These are phyloP conservation scores for Phycomyces blakesleeanus DNA, from an alignment of 192 early-diverging fungal genomes.

Conservation along the genomic window DNA sequence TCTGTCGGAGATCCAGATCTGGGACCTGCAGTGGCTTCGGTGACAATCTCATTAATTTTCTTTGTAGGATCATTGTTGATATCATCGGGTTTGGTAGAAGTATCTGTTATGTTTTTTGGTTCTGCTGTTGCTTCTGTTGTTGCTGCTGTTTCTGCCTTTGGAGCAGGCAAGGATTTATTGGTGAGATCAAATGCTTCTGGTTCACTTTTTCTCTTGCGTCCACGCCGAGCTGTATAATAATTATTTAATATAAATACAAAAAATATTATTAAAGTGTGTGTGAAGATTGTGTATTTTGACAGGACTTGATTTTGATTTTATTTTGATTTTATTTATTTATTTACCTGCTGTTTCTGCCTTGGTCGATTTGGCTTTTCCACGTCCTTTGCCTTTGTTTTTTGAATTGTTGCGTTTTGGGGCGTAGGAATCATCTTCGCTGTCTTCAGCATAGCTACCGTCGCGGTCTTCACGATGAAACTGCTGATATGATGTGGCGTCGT, in stretches of 20 bases:
- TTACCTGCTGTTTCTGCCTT: slow-evolving; percentile 4
- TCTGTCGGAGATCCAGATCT: not conserved
- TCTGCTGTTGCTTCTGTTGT: too few species aligned
- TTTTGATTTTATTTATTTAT: not conserved
- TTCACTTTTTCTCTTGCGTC: not conserved
- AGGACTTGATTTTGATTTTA: not conserved
- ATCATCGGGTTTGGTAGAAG: too few species aligned
- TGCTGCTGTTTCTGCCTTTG: too few species aligned
- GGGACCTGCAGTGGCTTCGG: too few species aligned
- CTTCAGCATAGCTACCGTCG: slow-evolving; percentile 50
- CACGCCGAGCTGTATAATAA: not conserved
- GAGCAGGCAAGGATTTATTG: too few species aligned
- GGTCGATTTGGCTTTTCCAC: not conserved
- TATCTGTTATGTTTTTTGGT: too few species aligned
- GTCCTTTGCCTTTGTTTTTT: slow-evolving; percentile 11
- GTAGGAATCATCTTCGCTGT: slow-evolving; percentile 36
- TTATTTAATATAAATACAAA: too few species aligned
- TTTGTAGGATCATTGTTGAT: too few species aligned
- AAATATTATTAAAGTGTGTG: too few species aligned
- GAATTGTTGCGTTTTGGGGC: not conserved
- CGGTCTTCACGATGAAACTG: slow-evolving; percentile 28
- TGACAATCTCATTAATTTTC: too few species aligned
- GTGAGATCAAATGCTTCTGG: too few species aligned
- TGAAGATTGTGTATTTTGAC: not conserved
- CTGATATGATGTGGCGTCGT: slow-evolving; percentile 40